A percentile compares a stretch with the other conserved stretches of the same genome.
Conservation (phyloP, 495 filamentous ascomycete species). For the Patellaria atrata region DNA sequence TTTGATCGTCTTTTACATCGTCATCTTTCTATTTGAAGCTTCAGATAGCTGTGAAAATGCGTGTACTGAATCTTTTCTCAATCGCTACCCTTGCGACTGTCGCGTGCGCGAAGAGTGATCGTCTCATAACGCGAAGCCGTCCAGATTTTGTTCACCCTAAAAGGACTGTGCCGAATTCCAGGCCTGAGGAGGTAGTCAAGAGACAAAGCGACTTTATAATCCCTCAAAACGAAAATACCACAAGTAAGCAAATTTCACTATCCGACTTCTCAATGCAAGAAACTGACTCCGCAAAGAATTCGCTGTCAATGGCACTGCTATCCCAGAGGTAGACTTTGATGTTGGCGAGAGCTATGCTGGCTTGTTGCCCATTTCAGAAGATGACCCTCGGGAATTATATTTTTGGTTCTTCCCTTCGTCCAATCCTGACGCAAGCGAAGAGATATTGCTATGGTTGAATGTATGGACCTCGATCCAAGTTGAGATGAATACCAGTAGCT, state of each 20-base stretch:
- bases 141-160: no score
- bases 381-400: slow-evolving; percentile 43
- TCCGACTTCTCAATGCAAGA: not conserved
- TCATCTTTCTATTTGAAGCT: no score
- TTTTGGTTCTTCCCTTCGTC: slow-evolving; percentile 42
- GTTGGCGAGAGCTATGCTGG: slow-evolving; percentile 67
- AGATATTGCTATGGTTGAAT: slow-evolving; percentile 22
- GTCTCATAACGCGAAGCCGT: no score
- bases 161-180: no score
- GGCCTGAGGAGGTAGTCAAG: no score
- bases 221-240: slow-evolving; percentile 25
- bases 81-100: no score
- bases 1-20: no score
- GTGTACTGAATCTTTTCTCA: no score
- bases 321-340: slow-evolving; percentile 62
- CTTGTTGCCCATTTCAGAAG: slow-evolving; percentile 49
- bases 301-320: slow-evolving; percentile 47
- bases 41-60: no score
- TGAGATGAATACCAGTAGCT: not conserved
- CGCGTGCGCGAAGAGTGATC: no score
- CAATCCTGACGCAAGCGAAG: slow-evolving; percentile 6
- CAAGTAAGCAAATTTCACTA: slow-evolving; percentile 10
- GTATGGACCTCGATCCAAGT: slow-evolving; percentile 6
- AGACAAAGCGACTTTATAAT: no score
- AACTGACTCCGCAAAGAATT: slow-evolving; percentile 29